Base-by-base conservation (phyloP, 2,329 filamentous ascomycete species). In the Aaosphaeria pasadenensis region DNA sequence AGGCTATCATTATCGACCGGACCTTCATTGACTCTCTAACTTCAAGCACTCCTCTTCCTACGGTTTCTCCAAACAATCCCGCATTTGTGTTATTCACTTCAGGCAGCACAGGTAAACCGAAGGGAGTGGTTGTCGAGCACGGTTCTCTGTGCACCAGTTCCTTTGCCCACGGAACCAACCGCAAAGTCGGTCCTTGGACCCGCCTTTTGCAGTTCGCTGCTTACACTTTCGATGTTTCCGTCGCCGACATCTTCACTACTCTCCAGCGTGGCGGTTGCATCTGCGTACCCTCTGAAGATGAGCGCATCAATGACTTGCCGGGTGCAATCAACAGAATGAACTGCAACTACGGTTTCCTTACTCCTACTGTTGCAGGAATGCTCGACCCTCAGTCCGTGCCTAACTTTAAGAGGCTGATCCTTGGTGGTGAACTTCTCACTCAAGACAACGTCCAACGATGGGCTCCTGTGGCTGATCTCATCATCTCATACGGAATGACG, bases 161-260 rank as follows among this genome's bases (percentile, higher is more conserved):
- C 11, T 3, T 6, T 3, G 41, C 41, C 7, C 44, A 46, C 11
- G 44, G 35, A 13, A 41, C 6, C 4, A 32, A 30, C 7, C 28
- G 32, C 7, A 24, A 24, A 5, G 7, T 46, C 31, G 28, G 11
- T 7, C 17, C 35, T 6, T n/a, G 28, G 6, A 41, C 35, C 4
- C 13, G 44, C 11, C 28, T 50, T 5, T 54, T 71, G 5, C 64
- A 72, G 40, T 71, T 66, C 44, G 56, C 64, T 1, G 59, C 75
- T 1, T 79, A 79, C 51, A 76, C 76, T 7, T 80, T 79, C 52
- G 78, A 80, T 49, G 74, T 76, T n/a, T 74, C 71, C 49, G 73
- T 79, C 36, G 69, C 74, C 56, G 77, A 77, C 49, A 78, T 79
- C 63, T 69, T 79, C 5, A 74, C 73, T 51, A 77, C 76, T 0